Percentiles rank a stretch among this genome's conserved stretches.
Evolutionary conservation across 2,329 filamentous ascomycete genomes (phyloP).

Genomic region (Passalora sequoiae): DNA sequence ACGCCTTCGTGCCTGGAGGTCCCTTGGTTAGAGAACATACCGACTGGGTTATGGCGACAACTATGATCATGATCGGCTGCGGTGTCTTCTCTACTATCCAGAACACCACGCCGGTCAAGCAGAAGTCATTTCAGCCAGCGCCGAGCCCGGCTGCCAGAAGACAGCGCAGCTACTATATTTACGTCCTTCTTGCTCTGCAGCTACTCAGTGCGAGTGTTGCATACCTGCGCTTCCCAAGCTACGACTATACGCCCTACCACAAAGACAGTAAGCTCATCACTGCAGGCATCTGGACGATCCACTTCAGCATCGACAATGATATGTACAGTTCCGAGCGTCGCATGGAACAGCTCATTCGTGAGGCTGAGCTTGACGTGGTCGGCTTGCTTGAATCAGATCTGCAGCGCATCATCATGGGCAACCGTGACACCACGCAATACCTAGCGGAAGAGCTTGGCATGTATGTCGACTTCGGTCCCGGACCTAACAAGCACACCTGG

Average conservation of each 20-base stretch:
- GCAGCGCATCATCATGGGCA: constrained; percentile 99
- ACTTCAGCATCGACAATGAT: constrained; percentile 95
- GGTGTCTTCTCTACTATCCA: constrained; percentile 68
- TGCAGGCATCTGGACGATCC: constrained; percentile 96
- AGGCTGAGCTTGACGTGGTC: constrained; percentile 94
- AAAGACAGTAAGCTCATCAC: constrained; percentile 81
- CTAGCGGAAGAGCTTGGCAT: constrained; percentile 94
- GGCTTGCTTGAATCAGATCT: constrained; percentile 90
- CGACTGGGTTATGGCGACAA: constrained; percentile 88
- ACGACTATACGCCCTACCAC: constrained; percentile 89
- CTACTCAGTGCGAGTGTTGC: constrained; percentile 73
- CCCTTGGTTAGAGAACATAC: constrained; percentile 89
- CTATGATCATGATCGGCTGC: constrained; percentile 76
- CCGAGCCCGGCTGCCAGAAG: constrained; percentile 46
- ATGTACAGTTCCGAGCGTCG: constrained; percentile 98
- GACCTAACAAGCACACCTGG: constrained; percentile 99
- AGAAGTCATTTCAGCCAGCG: constrained; percentile 32
- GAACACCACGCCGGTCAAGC: constrained; percentile 43
- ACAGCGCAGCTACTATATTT: constrained; percentile 63
- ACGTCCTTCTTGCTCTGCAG: constrained; percentile 70
- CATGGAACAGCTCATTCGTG: constrained; percentile 65
- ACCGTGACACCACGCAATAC: constrained; percentile 91
- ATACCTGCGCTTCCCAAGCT: constrained; percentile 85
- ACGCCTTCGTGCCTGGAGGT: constrained; percentile 94
- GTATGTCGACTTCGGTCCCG: constrained; percentile 96